Evolutionary conservation across 768 basidiomycete genomes (phyloP).

Genomic region (Clitopilus passeckerianus): DNA sequence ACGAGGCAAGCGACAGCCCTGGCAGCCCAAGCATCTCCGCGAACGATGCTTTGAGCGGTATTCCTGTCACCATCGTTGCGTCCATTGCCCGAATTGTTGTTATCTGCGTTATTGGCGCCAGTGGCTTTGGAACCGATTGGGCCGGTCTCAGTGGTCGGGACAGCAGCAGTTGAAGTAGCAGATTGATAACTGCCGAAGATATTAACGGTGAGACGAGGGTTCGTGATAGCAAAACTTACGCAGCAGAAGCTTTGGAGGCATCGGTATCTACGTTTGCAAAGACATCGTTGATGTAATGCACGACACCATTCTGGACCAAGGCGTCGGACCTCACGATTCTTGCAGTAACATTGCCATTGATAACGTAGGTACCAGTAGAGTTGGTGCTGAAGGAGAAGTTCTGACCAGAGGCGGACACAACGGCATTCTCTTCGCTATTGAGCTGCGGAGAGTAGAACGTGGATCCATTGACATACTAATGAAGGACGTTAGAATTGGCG

Average conservation of each 20-base stretch:
- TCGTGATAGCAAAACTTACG: slow-evolving; percentile 32
- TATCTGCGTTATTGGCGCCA: slow-evolving; percentile 1
- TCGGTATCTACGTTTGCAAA: slow-evolving; percentile 41
- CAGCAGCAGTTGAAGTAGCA: slow-evolving; percentile 41
- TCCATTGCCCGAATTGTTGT: background rate
- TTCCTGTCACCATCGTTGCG: background rate
- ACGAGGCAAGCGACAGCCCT: background rate
- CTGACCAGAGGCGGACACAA: slow-evolving; percentile 55
- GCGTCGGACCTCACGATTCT: slow-evolving; percentile 55
- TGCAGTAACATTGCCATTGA: slow-evolving; percentile 34
- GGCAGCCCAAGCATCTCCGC: background rate
- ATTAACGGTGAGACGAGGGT: background rate
- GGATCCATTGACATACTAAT: slow-evolving; percentile 62
- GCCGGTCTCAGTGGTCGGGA: slow-evolving; percentile 32
- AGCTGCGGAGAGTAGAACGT: slow-evolving; percentile 57
- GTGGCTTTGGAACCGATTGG: slow-evolving; percentile 24
- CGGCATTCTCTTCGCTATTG: slow-evolving; percentile 17
- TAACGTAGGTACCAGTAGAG: slow-evolving; percentile 53
- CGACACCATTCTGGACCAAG: slow-evolving; percentile 61
- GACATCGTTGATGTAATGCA: slow-evolving; percentile 56
- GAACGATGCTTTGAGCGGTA: background rate
- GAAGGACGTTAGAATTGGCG: background rate
- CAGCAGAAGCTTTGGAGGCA: slow-evolving; percentile 40
- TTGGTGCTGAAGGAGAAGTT: slow-evolving; percentile 47
- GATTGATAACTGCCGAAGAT: slow-evolving; percentile 27